These are phyloP conservation scores for Phycomyces nitens DNA, from an alignment of 192 early-diverging fungal genomes.

Conservation along the genomic window DNA sequence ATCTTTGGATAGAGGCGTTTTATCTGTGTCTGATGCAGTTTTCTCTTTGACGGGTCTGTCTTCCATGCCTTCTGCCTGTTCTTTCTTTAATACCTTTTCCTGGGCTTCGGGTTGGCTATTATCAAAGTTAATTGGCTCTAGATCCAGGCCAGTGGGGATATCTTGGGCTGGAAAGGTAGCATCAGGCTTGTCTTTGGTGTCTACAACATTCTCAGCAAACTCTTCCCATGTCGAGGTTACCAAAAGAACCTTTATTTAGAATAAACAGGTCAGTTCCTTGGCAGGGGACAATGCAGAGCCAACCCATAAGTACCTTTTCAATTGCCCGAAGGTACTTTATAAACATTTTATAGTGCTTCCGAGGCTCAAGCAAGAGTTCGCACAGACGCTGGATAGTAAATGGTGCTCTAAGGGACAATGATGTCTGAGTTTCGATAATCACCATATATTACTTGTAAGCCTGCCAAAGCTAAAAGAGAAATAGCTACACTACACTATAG, in stretches of 20 bases:
- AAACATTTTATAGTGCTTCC: slow-evolving; percentile 17
- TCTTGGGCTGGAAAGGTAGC: background rate
- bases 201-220: background rate
- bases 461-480: no score
- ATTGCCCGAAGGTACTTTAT: slow-evolving; percentile 18
- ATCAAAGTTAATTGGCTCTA: background rate
- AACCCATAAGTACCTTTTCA: slow-evolving; percentile 23
- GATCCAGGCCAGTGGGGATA: background rate
- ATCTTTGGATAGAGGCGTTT: no score
- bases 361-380: slow-evolving; percentile 14
- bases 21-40: background rate
- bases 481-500: no score
- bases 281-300: no score
- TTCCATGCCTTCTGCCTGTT: background rate
- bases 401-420: background rate
- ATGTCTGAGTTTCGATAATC: background rate
- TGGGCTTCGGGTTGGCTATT: background rate
- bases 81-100: background rate
- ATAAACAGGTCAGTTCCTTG: no score
- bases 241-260: slow-evolving; percentile 17
- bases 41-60: background rate
- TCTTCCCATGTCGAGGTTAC: slow-evolving; percentile 22
- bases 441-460: no score
- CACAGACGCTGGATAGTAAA: slow-evolving; percentile 24
- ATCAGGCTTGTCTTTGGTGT: background rate